Evolutionary conservation across 2,329 filamentous ascomycete genomes (phyloP).

Genomic region (Trichophyton rubrum): DNA sequence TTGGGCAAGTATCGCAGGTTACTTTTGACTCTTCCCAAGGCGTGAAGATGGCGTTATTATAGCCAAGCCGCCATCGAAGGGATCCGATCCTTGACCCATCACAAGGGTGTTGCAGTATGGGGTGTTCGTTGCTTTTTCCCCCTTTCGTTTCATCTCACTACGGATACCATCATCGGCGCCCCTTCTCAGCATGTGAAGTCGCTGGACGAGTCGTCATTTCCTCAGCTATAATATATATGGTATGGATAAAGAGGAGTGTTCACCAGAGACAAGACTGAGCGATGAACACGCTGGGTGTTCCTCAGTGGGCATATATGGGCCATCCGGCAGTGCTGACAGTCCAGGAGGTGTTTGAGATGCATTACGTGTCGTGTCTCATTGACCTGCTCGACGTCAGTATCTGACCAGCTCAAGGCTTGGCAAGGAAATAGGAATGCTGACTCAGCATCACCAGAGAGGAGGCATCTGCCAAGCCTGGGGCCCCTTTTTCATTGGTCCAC

Average conservation of each 20-base stretch:
- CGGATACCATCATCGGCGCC: not conserved
- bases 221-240: not conserved
- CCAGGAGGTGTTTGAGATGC: not conserved
- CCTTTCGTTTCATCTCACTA: not conserved
- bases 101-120: not conserved
- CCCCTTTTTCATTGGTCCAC: not conserved
- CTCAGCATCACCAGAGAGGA: not conserved
- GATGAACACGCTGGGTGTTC: not conserved
- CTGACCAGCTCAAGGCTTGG: not conserved
- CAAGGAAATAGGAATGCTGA: not conserved
- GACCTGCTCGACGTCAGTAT: not conserved
- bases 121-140: not conserved
- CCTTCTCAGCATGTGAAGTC: not conserved
- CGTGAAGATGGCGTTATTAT: not conserved
- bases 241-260: not conserved
- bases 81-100: not conserved
- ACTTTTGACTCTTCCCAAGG: not conserved
- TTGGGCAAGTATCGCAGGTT: too few species aligned
- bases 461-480: not conserved
- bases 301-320: not conserved
- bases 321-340: not conserved
- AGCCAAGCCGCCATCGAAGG: constrained; percentile 2
- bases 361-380: constrained; percentile 1
- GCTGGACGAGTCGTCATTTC: not conserved
- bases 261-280: not conserved